A percentile compares a stretch with the other conserved stretches of the same genome.
phyloP scores from a whole-genome alignment of 352 stramenopile genomes.

The Phytophthora pisi region DNA sequence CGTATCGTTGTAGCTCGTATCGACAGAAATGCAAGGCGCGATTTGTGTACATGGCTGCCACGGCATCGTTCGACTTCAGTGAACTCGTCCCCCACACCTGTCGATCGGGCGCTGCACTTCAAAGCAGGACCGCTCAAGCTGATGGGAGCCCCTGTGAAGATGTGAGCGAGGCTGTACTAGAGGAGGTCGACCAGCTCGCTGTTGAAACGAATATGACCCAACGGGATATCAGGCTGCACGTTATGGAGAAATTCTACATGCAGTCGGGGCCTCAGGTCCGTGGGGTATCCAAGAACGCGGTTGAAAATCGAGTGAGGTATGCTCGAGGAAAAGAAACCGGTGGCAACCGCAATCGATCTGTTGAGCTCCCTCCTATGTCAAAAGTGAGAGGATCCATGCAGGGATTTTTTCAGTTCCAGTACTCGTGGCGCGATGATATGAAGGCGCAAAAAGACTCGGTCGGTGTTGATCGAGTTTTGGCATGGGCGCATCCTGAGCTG shows the following conservation, averaged over 20 bases:
- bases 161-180: background rate
- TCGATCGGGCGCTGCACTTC: background rate
- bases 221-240: background rate
- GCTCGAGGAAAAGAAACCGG: background rate
- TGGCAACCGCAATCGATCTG: background rate
- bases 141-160: background rate
- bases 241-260: conserved; percentile 7
- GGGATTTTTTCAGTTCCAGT: conserved; percentile 9
- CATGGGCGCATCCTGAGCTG: conserved; percentile 1
- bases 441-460: conserved; percentile 4
- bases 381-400: conserved; percentile 2
- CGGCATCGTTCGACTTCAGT: conserved; percentile 1
- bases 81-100: background rate
- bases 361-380: conserved; percentile 4
- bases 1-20: conserved; percentile 6
- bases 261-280: conserved; percentile 1
- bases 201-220: conserved; percentile 6
- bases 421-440: conserved; percentile 6
- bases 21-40: background rate
- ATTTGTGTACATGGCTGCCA: background rate
- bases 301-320: background rate
- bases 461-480: background rate
- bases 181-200: conserved; percentile 5
- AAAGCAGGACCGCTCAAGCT: too few relatives aligned
- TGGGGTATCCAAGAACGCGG: conserved; percentile 3